Conservation (phyloP, 2,329 filamentous ascomycete species). For the Penicillium paneum region DNA sequence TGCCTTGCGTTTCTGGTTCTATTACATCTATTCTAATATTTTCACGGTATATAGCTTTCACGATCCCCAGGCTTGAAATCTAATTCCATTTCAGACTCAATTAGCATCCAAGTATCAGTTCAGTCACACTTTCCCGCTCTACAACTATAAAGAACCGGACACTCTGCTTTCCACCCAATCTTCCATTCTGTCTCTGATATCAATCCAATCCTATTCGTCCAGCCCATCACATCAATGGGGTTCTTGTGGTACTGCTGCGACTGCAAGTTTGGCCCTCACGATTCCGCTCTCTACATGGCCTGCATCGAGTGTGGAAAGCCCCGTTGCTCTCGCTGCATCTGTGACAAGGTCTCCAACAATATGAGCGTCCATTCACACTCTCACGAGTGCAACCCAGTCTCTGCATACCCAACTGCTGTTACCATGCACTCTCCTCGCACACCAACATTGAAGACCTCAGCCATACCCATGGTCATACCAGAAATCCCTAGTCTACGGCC, state of each 20-base stretch:
- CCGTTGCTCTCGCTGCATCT: conserved; percentile 23
- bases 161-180: background rate
- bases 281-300: conserved; percentile 20
- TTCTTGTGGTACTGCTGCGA: conserved; percentile 36
- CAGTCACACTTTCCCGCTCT: background rate
- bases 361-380: conserved; percentile 9
- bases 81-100: conserved; percentile 8
- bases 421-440: background rate
- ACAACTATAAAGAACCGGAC: background rate
- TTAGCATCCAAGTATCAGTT: conserved; percentile 4
- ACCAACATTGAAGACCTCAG: conserved; percentile 2
- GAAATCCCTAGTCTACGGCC: conserved; percentile 15
- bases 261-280: conserved; percentile 35
- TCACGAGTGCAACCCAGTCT: conserved; percentile 12
- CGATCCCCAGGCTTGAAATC: background rate
- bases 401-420: conserved; percentile 21
- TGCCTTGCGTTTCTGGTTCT: conserved; percentile 9
- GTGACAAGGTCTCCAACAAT: conserved; percentile 10
- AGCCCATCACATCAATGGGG: conserved; percentile 12
- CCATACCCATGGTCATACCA: conserved; percentile 10
- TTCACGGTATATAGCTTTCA: conserved; percentile 9
- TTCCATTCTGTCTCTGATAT: background rate
- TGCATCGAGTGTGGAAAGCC: conserved; percentile 27
- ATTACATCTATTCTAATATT: background rate
- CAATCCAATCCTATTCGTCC: conserved; percentile 6